These are phyloP conservation scores for Ceraceosorus guamensis DNA, from an alignment of 1,284 basidiomycete species.

Conservation along the genomic window DNA sequence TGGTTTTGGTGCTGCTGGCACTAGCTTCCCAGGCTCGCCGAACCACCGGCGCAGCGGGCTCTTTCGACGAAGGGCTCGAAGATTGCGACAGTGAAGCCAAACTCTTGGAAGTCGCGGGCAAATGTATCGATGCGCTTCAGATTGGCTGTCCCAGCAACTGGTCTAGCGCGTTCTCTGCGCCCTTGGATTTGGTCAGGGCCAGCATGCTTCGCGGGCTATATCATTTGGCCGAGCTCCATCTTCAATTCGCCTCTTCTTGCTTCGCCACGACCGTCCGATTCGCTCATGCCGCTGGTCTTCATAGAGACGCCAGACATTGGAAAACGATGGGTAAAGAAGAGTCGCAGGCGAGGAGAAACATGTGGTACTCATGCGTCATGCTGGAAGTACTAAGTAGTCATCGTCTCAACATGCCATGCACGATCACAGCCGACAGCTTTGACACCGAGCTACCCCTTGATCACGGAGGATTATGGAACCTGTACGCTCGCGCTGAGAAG, in stretches of 20 bases:
- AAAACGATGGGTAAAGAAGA: constrained; percentile 31
- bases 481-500: constrained; percentile 26
- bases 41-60: constrained; percentile 7
- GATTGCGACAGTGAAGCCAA: constrained; percentile 16
- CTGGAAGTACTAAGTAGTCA: constrained; percentile 15
- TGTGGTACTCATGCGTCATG: constrained; percentile 22
- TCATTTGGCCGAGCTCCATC: constrained; percentile 36
- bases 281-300: constrained; percentile 35
- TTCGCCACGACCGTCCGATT: constrained; percentile 30
- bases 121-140: constrained; percentile 33
- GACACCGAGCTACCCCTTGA: constrained; percentile 36
- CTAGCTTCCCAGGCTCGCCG: constrained; percentile 31
- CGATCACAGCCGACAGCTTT: constrained; percentile 24
- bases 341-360: constrained; percentile 27
- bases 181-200: constrained; percentile 36
- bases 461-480: constrained; percentile 19
- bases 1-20: constrained; percentile 35
- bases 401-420: constrained; percentile 30
- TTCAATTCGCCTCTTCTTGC: constrained; percentile 33
- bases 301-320: constrained; percentile 35
- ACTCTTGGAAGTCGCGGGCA: constrained; percentile 31
- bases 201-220: constrained; percentile 33
- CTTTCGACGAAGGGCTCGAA: constrained; percentile 11
- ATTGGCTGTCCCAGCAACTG: constrained; percentile 35
- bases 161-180: constrained; percentile 33